Evolutionary conservation across 495 filamentous ascomycete species (phyloP).

Genomic region (Podospora didyma): DNA sequence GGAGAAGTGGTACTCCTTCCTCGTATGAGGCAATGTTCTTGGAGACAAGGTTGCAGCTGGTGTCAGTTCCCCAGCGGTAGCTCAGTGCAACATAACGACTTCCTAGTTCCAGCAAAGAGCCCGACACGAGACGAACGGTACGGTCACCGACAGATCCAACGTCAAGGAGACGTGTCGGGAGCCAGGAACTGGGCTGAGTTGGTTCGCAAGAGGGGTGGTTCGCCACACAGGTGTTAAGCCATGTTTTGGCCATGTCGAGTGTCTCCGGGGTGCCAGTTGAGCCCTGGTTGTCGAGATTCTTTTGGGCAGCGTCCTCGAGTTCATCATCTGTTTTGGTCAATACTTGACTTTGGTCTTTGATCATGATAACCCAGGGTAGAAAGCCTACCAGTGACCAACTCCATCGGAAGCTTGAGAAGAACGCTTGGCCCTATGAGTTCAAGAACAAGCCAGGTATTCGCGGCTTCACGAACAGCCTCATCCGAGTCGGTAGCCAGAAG

Average conservation of each 20-base stretch:
- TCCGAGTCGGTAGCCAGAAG: background rate
- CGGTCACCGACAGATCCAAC: background rate
- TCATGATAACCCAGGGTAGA: too few species aligned
- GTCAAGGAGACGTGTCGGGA: background rate
- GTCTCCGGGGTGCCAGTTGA: background rate
- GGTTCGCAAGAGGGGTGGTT: background rate
- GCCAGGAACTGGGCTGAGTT: background rate
- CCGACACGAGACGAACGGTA: background rate
- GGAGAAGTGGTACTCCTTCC: background rate
- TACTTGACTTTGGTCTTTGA: too few species aligned
- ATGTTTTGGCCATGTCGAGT: background rate
- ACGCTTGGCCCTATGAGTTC: background rate
- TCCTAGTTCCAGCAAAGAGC: background rate
- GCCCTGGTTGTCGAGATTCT: background rate
- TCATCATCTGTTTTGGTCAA: too few species aligned
- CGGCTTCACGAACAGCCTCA: background rate
- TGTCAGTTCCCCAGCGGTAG: background rate
- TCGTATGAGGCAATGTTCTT: background rate
- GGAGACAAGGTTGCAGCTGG: background rate
- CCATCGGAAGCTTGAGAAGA: background rate
- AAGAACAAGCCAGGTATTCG: background rate
- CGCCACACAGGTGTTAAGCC: background rate
- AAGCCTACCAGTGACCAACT: background rate
- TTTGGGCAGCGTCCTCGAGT: background rate
- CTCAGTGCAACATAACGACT: background rate